Evolutionary conservation across 2,329 filamentous ascomycete species (phyloP), one percentile per base, ranked within the genome.

Genomic region (Fusarium sacchari): DNA sequence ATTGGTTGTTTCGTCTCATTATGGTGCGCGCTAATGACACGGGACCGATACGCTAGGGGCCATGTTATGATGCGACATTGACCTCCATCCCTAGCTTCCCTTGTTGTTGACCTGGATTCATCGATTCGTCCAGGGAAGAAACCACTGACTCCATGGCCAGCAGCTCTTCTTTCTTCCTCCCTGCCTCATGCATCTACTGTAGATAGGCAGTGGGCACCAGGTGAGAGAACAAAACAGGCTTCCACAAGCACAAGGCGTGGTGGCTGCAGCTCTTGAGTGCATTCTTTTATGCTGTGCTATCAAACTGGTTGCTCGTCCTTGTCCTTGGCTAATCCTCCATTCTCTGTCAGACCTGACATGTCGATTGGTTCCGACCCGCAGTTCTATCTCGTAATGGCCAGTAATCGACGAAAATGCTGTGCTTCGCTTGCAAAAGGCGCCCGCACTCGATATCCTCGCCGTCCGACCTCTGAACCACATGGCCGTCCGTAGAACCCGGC

Each of bases 351-450:
- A 53, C 66, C 39, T 64, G 59, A 63, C 39, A 58, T 64, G 47
- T 62, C 46, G 40, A 71, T 76, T 77, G 74, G 75, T 61, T 52
- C 57, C 58, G 42, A 60, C 60, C 73, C 28, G 49, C 64, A 63
- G 63, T 60, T 59, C 65, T 67, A 60, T 66, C 66, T 64, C 65
- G 60, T 71, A 62, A 72, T 66, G 34, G 39, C 55, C 47, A 37
- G 60, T 43, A 69, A 49, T 74, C 52, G 43, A 67, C 60, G 67
- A 74, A 56, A 56, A 72, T 76, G 75, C 49, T 43, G 69, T 77
- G 64, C 36, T 69, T 69, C 39, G 28, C 55, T 43, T 52, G 62
- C 50, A 47, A 47, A 46, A 42, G 40, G 37, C 61, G 65, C 63
- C 56, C 61, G 61, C 63, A 59, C 64, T 63, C 50, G 59, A 64